Conservation (phyloP, 2,329 filamentous ascomycete genomes). For the Triangularia verruculosa region DNA sequence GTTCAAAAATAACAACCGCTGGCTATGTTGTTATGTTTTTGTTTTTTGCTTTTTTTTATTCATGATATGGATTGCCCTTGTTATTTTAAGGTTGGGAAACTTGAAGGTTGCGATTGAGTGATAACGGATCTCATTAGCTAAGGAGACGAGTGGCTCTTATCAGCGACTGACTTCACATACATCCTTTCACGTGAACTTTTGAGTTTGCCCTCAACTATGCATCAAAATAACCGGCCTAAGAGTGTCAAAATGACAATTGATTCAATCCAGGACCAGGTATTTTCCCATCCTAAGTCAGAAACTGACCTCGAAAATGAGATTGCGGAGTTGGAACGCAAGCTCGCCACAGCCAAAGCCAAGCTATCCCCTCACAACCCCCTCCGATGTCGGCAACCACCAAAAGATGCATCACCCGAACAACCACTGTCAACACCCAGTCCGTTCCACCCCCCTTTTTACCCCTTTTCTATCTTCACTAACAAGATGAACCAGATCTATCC, state of each 20-base stretch:
- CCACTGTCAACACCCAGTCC: neutral
- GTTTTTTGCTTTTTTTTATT: neutral
- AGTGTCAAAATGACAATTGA: neutral
- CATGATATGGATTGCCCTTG: neutral
- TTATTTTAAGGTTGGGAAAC: no score
- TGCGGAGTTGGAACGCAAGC: constrained; percentile 49
- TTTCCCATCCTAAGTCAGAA: neutral
- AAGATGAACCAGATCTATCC: neutral
- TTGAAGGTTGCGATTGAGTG: no score
- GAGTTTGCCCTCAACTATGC: neutral
- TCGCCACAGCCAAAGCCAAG: constrained; percentile 46
- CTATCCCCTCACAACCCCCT: constrained; percentile 7
- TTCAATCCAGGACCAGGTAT: neutral
- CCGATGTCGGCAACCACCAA: neutral
- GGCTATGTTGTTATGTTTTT: neutral
- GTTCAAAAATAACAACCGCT: constrained; percentile 13
- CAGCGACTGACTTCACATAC: neutral
- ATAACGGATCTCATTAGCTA: neutral
- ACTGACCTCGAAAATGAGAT: constrained; percentile 52
- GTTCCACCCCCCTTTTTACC: neutral
- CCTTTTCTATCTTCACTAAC: neutral
- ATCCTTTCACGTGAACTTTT: neutral
- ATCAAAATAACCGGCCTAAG: neutral
- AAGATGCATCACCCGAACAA: constrained; percentile 1
- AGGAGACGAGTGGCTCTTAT: neutral